Evolutionary conservation across 164 flowering plant species (phyloP), one percentile per base, ranked within the genome.

Genomic region (Piper longum): DNA sequence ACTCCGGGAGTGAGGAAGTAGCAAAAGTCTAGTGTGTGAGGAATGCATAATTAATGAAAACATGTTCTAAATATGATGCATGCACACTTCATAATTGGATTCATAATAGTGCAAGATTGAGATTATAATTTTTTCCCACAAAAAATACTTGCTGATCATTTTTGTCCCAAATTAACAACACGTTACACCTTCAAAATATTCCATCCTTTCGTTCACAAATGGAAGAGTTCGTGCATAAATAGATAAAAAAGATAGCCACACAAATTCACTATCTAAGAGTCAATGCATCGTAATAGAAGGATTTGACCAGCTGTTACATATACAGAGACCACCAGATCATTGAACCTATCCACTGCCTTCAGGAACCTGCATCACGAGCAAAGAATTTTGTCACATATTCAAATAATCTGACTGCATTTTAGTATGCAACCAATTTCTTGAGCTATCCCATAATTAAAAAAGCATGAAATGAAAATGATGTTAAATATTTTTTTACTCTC

Each of bases 281-380:
- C 36, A 26, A 26, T 41, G 45, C 45, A 60, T 41, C 36, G 36
- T 26, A 41, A 26, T 26, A n/a, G 56, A 70, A 88, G 98, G 98
- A 91, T 91, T 89, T 91, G 95, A 78, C 98, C 98, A 40, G 96
- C 99, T 56, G 99, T 88, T 52, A 90, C 96, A 71, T 90, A 95
- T 6, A 88, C 95, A 0, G 97, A 88, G 39, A 91, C 97, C 72
- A 83, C 92, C 80, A 95, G 69, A 73, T 88, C 95, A 66, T 87
- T 85, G 73, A 88, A 95, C 75, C 88, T 80, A 77, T 95, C 97
- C 65, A 91, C 75, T 64, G 86, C 75, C 76, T 95, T 95, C 76
- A 87, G 71, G 75, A 83, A 95, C 97, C 99, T 93, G 86, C 59
- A 73, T 56, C 18, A 55, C 66, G 41, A 70, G 60, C 18, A 67